Conservation (phyloP, 2,329 filamentous ascomycete genomes). For the Camptophora hylomeconis region DNA sequence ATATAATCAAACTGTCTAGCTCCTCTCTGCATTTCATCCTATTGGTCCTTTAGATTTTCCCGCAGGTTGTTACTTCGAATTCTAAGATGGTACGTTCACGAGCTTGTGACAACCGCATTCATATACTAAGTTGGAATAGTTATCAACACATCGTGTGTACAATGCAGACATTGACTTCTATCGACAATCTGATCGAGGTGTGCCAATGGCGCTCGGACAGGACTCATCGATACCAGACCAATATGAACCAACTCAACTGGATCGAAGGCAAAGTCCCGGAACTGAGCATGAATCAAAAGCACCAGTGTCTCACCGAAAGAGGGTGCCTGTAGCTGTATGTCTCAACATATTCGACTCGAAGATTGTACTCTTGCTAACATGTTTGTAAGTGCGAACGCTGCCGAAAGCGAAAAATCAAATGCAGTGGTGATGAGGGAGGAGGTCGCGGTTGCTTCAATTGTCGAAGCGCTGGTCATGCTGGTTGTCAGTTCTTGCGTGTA, state of each 20-base stretch:
- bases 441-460: conserved; percentile 76
- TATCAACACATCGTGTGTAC: conserved; percentile 11
- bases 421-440: conserved; percentile 70
- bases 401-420: conserved; percentile 87
- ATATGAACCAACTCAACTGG: conserved; percentile 9
- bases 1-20: too few relatives aligned
- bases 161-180: conserved; percentile 15
- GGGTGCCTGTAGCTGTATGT: conserved; percentile 22
- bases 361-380: conserved; percentile 5
- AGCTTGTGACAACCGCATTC: too few relatives aligned
- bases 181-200: conserved; percentile 15
- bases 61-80: too few relatives aligned
- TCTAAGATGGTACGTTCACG: too few relatives aligned
- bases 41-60: too few relatives aligned
- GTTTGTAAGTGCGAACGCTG: conserved; percentile 65
- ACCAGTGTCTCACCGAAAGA: conserved; percentile 15
- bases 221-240: conserved; percentile 11
- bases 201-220: conserved; percentile 14
- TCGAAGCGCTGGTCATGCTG: conserved; percentile 49
- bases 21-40: too few relatives aligned
- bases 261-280: conserved; percentile 12
- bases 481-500: conserved; percentile 71
- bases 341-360: too few relatives aligned
- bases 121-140: too few relatives aligned
- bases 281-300: conserved; percentile 16